Percentiles rank a stretch among this genome's conserved stretches.
Evolutionary conservation across 345 rosid genomes (phyloP).

Genomic region (Camelina laxa): DNA sequence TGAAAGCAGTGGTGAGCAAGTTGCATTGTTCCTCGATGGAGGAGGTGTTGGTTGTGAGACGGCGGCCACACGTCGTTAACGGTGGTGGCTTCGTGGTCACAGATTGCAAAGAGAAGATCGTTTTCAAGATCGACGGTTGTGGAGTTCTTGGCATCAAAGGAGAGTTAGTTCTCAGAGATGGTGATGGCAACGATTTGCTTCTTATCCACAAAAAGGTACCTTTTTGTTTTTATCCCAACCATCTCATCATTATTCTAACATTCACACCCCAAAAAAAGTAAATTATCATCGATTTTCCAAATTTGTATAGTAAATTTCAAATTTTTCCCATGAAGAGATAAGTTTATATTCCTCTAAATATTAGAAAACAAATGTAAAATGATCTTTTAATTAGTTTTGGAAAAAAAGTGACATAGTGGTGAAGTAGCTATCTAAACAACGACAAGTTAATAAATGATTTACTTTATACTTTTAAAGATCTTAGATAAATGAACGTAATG

Average conservation of each 20-base stretch:
- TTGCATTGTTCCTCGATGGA: conserved; percentile 62
- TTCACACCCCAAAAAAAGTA: too few species aligned
- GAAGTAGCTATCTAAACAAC: neutral
- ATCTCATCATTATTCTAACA: neutral
- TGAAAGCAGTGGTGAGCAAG: conserved; percentile 63
- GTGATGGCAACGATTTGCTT: conserved; percentile 61
- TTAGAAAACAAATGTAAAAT: neutral
- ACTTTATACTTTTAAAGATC: neutral
- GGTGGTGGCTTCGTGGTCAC: conserved; percentile 97
- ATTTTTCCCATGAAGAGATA: neutral
- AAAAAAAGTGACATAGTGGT: neutral
- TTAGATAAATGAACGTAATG: neutral
- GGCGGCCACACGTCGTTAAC: conserved; percentile 69
- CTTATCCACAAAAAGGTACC: conserved; percentile 78
- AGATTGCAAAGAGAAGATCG: conserved; percentile 58
- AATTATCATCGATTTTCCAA: neutral
- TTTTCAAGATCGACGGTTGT: conserved; percentile 85
- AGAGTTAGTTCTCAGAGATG: conserved; percentile 60
- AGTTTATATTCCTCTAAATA: neutral
- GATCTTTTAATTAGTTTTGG: neutral
- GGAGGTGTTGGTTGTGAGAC: conserved; percentile 65
- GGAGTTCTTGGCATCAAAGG: conserved; percentile 70
- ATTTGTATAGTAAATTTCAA: conserved; percentile 6
- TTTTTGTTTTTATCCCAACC: neutral
- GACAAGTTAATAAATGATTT: neutral